Conservation (phyloP, 2,329 filamentous ascomycete species). For the Talaromyces sp. region DNA sequence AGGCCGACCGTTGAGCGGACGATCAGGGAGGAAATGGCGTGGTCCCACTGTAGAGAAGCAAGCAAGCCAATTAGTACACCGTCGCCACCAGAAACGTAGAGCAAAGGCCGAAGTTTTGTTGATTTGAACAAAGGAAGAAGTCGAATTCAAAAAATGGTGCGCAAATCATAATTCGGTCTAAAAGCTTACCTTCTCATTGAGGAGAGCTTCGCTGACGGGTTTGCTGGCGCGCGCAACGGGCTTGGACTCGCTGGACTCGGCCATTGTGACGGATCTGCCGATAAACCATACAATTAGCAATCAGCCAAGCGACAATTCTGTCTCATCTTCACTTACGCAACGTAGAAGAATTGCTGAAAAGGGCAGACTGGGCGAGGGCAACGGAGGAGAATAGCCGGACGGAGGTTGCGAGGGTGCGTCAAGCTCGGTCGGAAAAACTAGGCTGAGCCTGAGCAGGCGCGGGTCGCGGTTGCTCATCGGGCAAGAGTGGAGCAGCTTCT, state of each 20-base stretch:
- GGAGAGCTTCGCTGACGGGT: conserved; percentile 92
- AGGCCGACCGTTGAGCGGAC: conserved; percentile 95
- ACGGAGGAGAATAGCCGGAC: neutral
- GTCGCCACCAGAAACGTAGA: neutral
- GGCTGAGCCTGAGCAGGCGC: conserved; percentile 10
- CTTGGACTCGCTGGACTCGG: conserved; percentile 56
- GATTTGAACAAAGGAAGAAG: neutral
- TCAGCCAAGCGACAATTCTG: neutral
- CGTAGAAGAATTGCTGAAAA: neutral
- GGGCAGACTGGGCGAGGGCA: neutral
- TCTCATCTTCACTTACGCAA: neutral
- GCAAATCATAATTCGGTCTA: neutral
- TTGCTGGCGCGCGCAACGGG: conserved; percentile 63
- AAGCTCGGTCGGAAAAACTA: conserved; percentile 31
- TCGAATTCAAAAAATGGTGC: neutral
- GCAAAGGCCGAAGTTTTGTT: too few relatives aligned
- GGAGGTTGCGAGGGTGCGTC: neutral
- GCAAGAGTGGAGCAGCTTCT: neutral
- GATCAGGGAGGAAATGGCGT: conserved; percentile 92
- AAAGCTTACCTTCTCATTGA: conserved; percentile 88
- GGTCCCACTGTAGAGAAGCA: conserved; percentile 71
- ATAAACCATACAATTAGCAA: neutral
- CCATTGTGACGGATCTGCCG: conserved; percentile 41
- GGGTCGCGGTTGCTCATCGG: neutral
- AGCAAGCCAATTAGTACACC: neutral